phyloP scores from a whole-genome alignment of 2,329 filamentous ascomycete genomes.

The Phyllosticta capitalensis region DNA sequence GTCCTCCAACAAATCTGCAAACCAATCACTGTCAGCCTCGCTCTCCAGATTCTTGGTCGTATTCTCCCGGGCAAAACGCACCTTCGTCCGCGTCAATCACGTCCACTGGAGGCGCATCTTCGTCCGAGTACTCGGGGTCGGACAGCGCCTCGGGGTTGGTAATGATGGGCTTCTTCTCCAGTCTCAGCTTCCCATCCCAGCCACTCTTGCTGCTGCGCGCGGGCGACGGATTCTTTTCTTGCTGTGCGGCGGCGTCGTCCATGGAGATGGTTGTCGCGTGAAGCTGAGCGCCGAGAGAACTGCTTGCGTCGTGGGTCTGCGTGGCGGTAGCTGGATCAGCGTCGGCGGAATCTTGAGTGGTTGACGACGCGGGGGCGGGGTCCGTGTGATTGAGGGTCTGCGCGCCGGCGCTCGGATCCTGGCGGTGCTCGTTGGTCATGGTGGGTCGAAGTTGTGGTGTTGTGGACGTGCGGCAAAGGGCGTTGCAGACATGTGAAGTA shows the following conservation, averaged over 20 bases:
- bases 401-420: neutral
- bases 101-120: slow-evolving; percentile 57
- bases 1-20: slow-evolving; percentile 49
- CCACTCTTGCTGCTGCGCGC: slow-evolving; percentile 37
- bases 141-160: slow-evolving; percentile 73
- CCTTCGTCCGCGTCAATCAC: slow-evolving; percentile 76
- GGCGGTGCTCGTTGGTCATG: neutral
- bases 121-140: slow-evolving; percentile 77
- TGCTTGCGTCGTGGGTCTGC: neutral
- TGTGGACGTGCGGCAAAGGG: neutral
- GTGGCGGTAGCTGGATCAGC: neutral
- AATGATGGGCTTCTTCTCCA: slow-evolving; percentile 60
- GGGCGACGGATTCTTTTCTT: neutral
- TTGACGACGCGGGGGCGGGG: neutral
- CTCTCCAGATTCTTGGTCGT: neutral
- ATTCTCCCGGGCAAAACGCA: slow-evolving; percentile 25
- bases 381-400: neutral
- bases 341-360: neutral
- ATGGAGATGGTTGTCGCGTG: neutral
- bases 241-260: slow-evolving; percentile 3
- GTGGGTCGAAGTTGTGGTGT: neutral
- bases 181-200: slow-evolving; percentile 75
- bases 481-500: neutral
- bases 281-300: neutral
- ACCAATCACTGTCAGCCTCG: slow-evolving; percentile 1